A percentile compares a stretch with the other conserved stretches of the same genome.
Conservation (phyloP, 2,329 filamentous ascomycete genomes). For the Tolypocladium guangdongense region DNA sequence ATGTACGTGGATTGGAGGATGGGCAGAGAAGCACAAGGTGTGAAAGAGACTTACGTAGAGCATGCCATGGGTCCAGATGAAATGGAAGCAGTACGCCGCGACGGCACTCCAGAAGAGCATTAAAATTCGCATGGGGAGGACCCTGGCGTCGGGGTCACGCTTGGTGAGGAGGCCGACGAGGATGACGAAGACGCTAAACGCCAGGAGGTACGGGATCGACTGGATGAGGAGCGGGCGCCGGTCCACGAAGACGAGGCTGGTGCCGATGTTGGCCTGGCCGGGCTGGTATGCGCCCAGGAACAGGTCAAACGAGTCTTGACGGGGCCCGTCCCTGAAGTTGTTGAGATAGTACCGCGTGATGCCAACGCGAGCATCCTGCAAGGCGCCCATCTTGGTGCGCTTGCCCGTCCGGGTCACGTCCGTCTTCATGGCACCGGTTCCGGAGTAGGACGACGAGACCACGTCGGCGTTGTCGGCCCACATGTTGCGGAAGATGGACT, state of each 20-base stretch:
- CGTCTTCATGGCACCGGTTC: slow-evolving; percentile 94
- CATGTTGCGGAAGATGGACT: slow-evolving; percentile 86
- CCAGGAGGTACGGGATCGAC: slow-evolving; percentile 83
- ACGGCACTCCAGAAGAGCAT: slow-evolving; percentile 66
- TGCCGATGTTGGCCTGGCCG: slow-evolving; percentile 57
- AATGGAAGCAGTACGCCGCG: slow-evolving; percentile 60
- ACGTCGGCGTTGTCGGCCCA: slow-evolving; percentile 99
- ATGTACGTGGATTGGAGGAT: neutral
- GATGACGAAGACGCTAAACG: slow-evolving; percentile 76
- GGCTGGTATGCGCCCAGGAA: slow-evolving; percentile 84
- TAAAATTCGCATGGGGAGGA: slow-evolving; percentile 76
- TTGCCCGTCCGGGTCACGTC: slow-evolving; percentile 92
- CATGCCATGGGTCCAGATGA: slow-evolving; percentile 77
- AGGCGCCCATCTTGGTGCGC: slow-evolving; percentile 71
- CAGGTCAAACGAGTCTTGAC: slow-evolving; percentile 91
- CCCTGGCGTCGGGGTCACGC: slow-evolving; percentile 57
- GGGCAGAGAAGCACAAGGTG: neutral
- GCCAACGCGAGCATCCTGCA: slow-evolving; percentile 82
- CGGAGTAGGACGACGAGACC: slow-evolving; percentile 85
- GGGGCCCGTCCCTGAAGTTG: slow-evolving; percentile 88
- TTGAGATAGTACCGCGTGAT: slow-evolving; percentile 83
- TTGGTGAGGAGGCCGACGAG: slow-evolving; percentile 64
- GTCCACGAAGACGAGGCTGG: slow-evolving; percentile 69
- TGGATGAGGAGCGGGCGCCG: slow-evolving; percentile 79
- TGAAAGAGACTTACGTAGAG: slow-evolving; percentile 65